Percentiles rank a stretch among this genome's conserved stretches.
Conservation (phyloP, 2,329 filamentous ascomycete genomes). For the Arthrobotrys iridis region DNA sequence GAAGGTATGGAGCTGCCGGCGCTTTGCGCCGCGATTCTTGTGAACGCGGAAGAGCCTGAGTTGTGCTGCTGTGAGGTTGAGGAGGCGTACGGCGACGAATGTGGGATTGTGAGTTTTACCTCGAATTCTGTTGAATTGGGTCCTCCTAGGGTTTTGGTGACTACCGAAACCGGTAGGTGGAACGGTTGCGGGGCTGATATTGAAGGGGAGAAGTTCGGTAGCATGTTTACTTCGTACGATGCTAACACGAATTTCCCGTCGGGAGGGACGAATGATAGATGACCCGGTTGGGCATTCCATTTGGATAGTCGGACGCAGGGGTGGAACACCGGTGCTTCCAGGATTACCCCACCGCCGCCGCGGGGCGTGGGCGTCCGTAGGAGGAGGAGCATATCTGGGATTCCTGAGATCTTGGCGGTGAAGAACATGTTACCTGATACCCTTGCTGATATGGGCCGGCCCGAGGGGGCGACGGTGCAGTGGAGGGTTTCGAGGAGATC, state of each 20-base stretch:
- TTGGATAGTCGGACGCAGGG: conserved; percentile 89
- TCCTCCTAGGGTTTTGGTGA: conserved; percentile 83
- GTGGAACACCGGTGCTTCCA: conserved; percentile 93
- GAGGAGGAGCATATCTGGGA: conserved; percentile 86
- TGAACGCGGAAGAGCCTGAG: conserved; percentile 61
- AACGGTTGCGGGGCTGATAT: conserved; percentile 68
- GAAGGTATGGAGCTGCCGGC: conserved; percentile 58
- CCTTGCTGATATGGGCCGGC: conserved; percentile 83
- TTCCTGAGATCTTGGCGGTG: conserved; percentile 91
- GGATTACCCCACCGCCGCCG: conserved; percentile 58
- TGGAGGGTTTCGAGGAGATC: conserved; percentile 91
- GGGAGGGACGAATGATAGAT: conserved; percentile 94
- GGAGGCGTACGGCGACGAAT: conserved; percentile 62
- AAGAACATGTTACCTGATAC: conserved; percentile 94
- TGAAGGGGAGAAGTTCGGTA: conserved; percentile 71
- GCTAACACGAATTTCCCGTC: conserved; percentile 93
- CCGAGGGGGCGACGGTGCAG: conserved; percentile 89
- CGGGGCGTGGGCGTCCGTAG: conserved; percentile 77
- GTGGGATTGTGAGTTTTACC: conserved; percentile 75
- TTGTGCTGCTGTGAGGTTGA: conserved; percentile 61
- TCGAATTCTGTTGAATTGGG: conserved; percentile 84
- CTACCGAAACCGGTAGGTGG: conserved; percentile 81
- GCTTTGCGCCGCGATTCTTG: conserved; percentile 47
- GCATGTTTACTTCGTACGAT: conserved; percentile 90
- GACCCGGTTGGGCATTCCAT: conserved; percentile 88